Evolutionary conservation across 805 yeast species (phyloP), one percentile per base, ranked within the genome.

Genomic region (Wickerhamiella azymoides): DNA sequence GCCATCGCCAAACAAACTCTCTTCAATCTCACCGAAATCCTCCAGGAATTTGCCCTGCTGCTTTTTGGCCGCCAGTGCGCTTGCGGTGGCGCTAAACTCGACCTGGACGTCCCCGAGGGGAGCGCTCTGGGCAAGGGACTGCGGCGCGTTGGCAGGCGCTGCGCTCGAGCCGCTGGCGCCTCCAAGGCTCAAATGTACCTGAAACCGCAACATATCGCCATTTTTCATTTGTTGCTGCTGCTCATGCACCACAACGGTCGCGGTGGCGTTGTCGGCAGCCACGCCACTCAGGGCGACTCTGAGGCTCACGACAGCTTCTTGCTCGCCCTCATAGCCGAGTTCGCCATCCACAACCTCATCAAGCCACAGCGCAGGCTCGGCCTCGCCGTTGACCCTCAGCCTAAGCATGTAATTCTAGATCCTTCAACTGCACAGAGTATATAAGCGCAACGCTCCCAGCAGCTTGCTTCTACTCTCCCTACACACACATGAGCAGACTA

Each of bases 401-500:
- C 10, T 19, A 10, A 41, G 44, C 38, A 33, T 41, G 24, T 27
- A 36, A 25, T 36, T 36, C 39, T 27, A 36, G 39, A 36, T 21
- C 39, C 24, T 27, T 36, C 39, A 13, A 36, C 19, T 21, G 28
- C 16, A 10, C 6, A 4, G 7, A 21, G 30, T 14, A n/a, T 16
- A 21, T 21, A 21, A 21, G 18, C 28, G 41, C 41, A 39, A 25
- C 25, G 27, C 9, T 25, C 17, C 41, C 35, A 26, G 16, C 30
- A 4, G 18, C 11, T 10, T n/a, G n/a, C n/a, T n/a, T n/a, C n/a
- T n/a, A n/a, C n/a, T n/a, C n/a, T n/a, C n/a, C n/a, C n/a, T n/a
- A n/a, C n/a, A n/a, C n/a, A n/a, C 13, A 25, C 21, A 42, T 42
- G 58, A 52, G 57, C 44, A 45, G 54, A 39, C 39, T 52, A 16